These are phyloP conservation scores for Hypoxylon sp. DNA, from an alignment of 2,329 filamentous ascomycete species.

Conservation along the genomic window DNA sequence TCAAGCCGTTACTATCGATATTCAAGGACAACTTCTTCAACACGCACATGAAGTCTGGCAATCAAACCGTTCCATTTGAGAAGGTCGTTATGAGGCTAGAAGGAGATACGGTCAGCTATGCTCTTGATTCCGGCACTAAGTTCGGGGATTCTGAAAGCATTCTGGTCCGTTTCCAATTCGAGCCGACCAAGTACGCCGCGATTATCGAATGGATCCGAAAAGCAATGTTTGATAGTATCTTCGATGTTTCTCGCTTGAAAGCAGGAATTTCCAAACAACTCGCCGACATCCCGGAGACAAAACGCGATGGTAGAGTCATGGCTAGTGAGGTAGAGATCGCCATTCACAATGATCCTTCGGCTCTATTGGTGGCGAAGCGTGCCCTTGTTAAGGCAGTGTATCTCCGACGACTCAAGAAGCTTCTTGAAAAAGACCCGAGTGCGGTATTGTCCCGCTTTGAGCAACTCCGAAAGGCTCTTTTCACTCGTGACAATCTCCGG, in stretches of 20 bases:
- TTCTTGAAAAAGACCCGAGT: constrained; percentile 79
- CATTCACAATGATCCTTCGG: constrained; percentile 80
- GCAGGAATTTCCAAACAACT: constrained; percentile 80
- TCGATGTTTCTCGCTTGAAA: constrained; percentile 74
- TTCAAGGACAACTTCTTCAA: constrained; percentile 96
- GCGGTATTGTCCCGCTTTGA: constrained; percentile 81
- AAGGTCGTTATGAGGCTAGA: constrained; percentile 92
- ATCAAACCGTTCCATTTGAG: constrained; percentile 83
- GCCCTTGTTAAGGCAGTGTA: constrained; percentile 89
- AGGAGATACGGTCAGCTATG: constrained; percentile 87
- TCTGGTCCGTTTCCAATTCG: constrained; percentile 82
- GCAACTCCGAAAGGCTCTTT: constrained; percentile 76
- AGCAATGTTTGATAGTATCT: constrained; percentile 87
- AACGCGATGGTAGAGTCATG: constrained; percentile 82
- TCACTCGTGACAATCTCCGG: constrained; percentile 86
- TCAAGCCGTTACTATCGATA: constrained; percentile 83
- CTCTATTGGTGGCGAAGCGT: constrained; percentile 78
- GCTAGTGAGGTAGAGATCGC: constrained; percentile 74
- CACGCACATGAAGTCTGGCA: constrained; percentile 81
- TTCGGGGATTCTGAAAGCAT: constrained; percentile 85
- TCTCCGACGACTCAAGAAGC: constrained; percentile 82
- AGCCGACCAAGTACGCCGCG: constrained; percentile 84
- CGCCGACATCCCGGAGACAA: constrained; percentile 90
- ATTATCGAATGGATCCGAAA: constrained; percentile 86
- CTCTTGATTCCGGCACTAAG: constrained; percentile 71